phyloP scores from a whole-genome alignment of 2,329 filamentous ascomycete species.

The Akanthomyces muscarius region DNA sequence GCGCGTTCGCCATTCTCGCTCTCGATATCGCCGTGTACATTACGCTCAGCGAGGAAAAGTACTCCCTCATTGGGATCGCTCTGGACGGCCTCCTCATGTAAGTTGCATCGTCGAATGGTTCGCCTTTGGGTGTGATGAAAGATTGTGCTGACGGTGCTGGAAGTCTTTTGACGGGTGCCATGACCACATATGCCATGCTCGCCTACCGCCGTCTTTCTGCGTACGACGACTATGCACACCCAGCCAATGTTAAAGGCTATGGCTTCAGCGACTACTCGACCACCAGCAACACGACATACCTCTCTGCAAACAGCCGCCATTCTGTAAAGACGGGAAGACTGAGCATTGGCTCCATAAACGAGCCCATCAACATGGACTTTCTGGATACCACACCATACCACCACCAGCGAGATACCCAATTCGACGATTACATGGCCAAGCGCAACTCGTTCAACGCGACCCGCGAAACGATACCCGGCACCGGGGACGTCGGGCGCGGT shows the following conservation, averaged over 20 bases:
- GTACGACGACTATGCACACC: conserved; percentile 49
- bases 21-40: conserved; percentile 51
- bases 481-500: neutral
- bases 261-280: conserved; percentile 39
- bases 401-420: conserved; percentile 45
- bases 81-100: conserved; percentile 49
- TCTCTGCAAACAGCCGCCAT: conserved; percentile 28
- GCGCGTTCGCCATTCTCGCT: conserved; percentile 43
- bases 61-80: conserved; percentile 45
- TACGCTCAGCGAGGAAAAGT: conserved; percentile 41
- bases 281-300: conserved; percentile 24
- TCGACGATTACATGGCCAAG: conserved; percentile 42
- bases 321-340: conserved; percentile 27
- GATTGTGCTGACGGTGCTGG: conserved; percentile 11
- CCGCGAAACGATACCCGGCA: conserved; percentile 19
- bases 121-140: neutral
- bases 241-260: conserved; percentile 46
- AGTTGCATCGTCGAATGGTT: conserved; percentile 20
- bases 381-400: conserved; percentile 33
- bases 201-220: conserved; percentile 45
- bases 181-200: conserved; percentile 43
- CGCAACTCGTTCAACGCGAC: conserved; percentile 26
- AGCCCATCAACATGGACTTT: conserved; percentile 23
- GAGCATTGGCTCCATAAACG: conserved; percentile 27
- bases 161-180: conserved; percentile 40